A percentile compares a stretch with the other conserved stretches of the same genome.
phyloP scores from a whole-genome alignment of 306 rosid species.

The Prunus persica region DNA sequence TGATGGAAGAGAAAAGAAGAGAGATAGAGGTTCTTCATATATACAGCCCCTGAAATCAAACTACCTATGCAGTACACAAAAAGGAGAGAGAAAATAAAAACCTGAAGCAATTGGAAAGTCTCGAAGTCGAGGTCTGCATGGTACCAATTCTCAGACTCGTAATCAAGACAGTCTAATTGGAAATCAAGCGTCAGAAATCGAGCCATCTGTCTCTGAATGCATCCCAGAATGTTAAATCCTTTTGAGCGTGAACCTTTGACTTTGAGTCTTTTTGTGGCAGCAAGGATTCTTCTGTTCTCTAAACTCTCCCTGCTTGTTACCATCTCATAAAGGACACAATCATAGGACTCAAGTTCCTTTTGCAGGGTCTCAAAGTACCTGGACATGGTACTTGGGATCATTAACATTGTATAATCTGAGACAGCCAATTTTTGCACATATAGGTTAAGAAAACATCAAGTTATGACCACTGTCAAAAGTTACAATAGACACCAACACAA shows the following conservation, averaged over 20 bases:
- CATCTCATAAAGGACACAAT: conserved; percentile 94
- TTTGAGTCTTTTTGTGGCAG: conserved; percentile 47
- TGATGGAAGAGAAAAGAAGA: no score
- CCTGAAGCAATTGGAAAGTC: conserved; percentile 89
- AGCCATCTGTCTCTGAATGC: conserved; percentile 96
- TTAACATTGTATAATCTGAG: background rate
- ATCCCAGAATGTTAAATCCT: conserved; percentile 79
- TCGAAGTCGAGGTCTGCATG: conserved; percentile 98
- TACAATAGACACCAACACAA: background rate
- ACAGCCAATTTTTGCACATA: background rate
- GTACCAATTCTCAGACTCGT: conserved; percentile 70
- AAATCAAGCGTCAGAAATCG: conserved; percentile 71
- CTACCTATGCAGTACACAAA: background rate
- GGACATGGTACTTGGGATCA: conserved; percentile 20
- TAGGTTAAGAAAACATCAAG: background rate
- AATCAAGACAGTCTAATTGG: conserved; percentile 83
- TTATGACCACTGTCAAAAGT: background rate
- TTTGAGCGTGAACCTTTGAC: conserved; percentile 49
- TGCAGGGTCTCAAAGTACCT: conserved; percentile 89
- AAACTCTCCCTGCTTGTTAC: conserved; percentile 87
- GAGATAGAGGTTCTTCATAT: no score
- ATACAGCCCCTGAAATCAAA: background rate
- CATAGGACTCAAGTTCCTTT: conserved; percentile 80
- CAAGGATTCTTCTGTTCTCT: conserved; percentile 53
- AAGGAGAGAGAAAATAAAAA: conserved; percentile 10